phyloP scores from a whole-genome alignment of 345 rosid species.

The Eucalyptus pauciflora region DNA sequence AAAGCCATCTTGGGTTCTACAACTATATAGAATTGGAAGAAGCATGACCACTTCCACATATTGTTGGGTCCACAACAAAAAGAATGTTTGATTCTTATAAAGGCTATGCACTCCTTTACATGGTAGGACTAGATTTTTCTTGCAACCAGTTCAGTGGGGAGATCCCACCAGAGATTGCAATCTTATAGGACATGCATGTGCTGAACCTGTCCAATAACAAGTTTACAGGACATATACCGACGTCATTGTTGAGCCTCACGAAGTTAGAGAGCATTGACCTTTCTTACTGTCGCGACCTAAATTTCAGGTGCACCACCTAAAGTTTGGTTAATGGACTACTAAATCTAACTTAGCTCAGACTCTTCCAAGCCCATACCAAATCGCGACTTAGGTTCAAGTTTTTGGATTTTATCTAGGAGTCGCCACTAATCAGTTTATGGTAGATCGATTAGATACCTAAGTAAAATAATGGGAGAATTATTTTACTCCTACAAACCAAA shows the following conservation, averaged over 20 bases:
- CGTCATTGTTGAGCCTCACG: accelerated
- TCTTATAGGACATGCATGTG: background rate
- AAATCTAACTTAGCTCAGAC: too few species aligned
- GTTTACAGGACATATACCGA: accelerated
- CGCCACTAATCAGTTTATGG: too few species aligned
- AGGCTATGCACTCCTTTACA: background rate
- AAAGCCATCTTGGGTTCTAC: background rate
- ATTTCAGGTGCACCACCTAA: too few species aligned
- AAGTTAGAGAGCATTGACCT: background rate
- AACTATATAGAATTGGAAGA: background rate
- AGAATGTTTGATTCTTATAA: background rate
- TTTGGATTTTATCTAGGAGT: too few species aligned
- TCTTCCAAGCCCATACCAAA: too few species aligned
- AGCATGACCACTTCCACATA: background rate
- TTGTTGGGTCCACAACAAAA: background rate
- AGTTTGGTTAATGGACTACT: too few species aligned
- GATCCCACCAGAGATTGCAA: background rate
- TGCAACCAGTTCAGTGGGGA: accelerated
- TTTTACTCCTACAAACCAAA: too few species aligned
- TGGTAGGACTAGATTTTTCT: background rate
- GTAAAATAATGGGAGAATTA: too few species aligned
- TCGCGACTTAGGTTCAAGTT: too few species aligned
- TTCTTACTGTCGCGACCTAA: too few species aligned
- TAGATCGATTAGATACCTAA: too few species aligned
- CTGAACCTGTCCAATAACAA: background rate